Evolutionary conservation across 805 yeast genomes (phyloP).

Genomic region (Pichia rugopelliculosa): DNA sequence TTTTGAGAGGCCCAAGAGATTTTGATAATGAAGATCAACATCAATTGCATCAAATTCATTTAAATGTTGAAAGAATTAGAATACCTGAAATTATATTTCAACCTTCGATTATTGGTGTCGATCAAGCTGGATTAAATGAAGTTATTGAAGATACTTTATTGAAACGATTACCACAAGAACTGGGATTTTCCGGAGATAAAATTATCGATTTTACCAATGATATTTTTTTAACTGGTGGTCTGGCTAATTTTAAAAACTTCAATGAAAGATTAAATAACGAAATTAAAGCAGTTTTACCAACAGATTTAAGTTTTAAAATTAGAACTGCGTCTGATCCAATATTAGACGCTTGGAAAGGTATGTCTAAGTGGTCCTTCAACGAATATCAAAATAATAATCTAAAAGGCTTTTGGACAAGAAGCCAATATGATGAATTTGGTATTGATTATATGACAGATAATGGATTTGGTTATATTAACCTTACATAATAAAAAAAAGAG

Average conservation of each 20-base stretch:
- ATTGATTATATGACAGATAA: conserved; percentile 85
- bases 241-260: conserved; percentile 57
- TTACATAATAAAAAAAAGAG: no score
- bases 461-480: conserved; percentile 46
- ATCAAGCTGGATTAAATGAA: conserved; percentile 91
- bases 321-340: conserved; percentile 60
- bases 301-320: conserved; percentile 52
- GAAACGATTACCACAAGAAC: conserved; percentile 48
- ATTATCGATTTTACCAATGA: conserved; percentile 44
- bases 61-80: conserved; percentile 84
- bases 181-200: conserved; percentile 41
- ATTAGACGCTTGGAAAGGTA: conserved; percentile 89
- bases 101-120: conserved; percentile 90
- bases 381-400: conserved; percentile 37
- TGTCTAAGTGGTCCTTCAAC: conserved; percentile 67
- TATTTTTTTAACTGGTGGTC: conserved; percentile 84
- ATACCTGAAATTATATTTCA: conserved; percentile 90
- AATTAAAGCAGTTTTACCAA: conserved; percentile 64
- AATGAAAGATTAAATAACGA: conserved; percentile 63
- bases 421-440: conserved; percentile 85
- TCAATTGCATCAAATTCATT: conserved; percentile 82
- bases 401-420: conserved; percentile 33
- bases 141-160: conserved; percentile 58
- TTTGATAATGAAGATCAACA: conserved; percentile 76
- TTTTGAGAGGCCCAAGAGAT: conserved; percentile 84